phyloP scores from a whole-genome alignment of 2,329 filamentous ascomycete genomes.

The Sclerotinia nivalis region DNA sequence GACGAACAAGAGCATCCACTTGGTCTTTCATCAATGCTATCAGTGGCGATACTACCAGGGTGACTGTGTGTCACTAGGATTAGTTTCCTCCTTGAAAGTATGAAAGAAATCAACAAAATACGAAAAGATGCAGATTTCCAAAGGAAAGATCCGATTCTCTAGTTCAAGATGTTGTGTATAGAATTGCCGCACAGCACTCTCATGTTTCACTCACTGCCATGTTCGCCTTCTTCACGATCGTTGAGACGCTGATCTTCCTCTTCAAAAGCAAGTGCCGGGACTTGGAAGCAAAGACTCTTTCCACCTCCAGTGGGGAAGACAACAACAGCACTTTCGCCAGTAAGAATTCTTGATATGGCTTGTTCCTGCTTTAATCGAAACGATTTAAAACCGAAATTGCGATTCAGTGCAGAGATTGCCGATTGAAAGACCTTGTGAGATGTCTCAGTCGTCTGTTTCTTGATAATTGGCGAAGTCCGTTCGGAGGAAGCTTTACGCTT shows the following conservation, averaged over 20 bases:
- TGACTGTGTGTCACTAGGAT: slow-evolving; percentile 41
- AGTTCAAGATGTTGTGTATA: background rate
- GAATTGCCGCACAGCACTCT: background rate
- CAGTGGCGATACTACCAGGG: slow-evolving; percentile 57
- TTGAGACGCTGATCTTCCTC: slow-evolving; percentile 43
- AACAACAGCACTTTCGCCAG: slow-evolving; percentile 47
- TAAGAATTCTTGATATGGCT: slow-evolving; percentile 47
- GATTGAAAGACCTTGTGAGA: slow-evolving; percentile 25
- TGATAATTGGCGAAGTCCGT: slow-evolving; percentile 9
- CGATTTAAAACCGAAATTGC: slow-evolving; percentile 44
- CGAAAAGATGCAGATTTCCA: background rate
- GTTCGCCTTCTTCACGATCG: slow-evolving; percentile 29
- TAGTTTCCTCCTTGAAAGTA: background rate
- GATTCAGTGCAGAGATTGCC: slow-evolving; percentile 43
- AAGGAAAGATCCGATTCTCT: background rate
- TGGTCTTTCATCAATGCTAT: slow-evolving; percentile 64
- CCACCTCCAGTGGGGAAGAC: slow-evolving; percentile 48
- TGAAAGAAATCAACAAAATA: background rate
- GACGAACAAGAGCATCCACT: slow-evolving; percentile 53
- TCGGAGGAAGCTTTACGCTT: slow-evolving; percentile 23
- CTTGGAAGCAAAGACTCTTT: slow-evolving; percentile 47
- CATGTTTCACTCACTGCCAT: slow-evolving; percentile 41
- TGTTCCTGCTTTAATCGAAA: slow-evolving; percentile 51
- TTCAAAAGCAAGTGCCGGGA: slow-evolving; percentile 47
- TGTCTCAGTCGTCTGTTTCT: slow-evolving; percentile 16